phyloP scores from a whole-genome alignment of 148 eudicot genomes.

The Diospyros lotus region DNA sequence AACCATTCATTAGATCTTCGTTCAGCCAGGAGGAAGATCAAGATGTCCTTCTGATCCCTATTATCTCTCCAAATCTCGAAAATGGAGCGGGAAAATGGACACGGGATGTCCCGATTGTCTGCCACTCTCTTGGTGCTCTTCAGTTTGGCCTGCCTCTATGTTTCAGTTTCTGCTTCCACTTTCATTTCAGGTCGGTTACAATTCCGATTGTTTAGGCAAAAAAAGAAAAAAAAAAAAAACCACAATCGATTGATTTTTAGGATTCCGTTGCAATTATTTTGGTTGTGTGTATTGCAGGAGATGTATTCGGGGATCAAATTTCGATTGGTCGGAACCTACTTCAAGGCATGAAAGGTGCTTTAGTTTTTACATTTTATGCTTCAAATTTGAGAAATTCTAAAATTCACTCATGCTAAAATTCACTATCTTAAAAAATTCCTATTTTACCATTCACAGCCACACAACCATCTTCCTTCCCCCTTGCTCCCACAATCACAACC shows the following conservation, averaged over 20 bases:
- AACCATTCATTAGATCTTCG: too few species aligned
- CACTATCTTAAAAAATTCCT: too few species aligned
- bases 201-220: not conserved
- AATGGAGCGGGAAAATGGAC: not conserved
- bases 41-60: not conserved
- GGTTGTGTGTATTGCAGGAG: conserved; percentile 20
- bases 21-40: too few species aligned
- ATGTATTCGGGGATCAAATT: conserved; percentile 24
- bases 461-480: too few species aligned
- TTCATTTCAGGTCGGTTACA: conserved; percentile 23
- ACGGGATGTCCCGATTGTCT: not conserved
- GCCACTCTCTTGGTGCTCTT: not conserved
- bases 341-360: conserved; percentile 32
- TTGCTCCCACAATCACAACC: too few species aligned
- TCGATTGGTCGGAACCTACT: conserved; percentile 40
- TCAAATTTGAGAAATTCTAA: too few species aligned
- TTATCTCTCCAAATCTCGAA: not conserved
- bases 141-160: conserved; percentile 5
- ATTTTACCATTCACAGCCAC: too few species aligned
- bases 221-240: not conserved
- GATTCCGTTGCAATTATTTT: too few species aligned
- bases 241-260: not conserved
- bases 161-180: conserved; percentile 24
- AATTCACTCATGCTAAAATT: too few species aligned
- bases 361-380: not conserved